Conservation (phyloP, 257 asterid genomes). For the Galeopsis tetrahit region DNA sequence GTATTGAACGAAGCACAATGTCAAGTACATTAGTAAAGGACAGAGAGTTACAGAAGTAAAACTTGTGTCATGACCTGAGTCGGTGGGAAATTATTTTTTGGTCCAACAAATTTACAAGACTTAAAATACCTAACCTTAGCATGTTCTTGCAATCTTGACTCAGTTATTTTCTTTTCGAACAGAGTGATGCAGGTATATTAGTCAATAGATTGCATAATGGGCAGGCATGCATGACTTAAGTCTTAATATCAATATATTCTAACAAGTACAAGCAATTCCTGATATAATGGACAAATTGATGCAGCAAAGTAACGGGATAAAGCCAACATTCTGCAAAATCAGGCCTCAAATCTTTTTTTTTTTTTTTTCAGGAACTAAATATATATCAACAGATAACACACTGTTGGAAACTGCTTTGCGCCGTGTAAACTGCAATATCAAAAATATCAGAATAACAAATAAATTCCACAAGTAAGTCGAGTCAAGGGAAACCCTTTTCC, state of each 20-base stretch:
- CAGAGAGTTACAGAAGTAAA: neutral
- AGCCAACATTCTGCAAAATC: neutral
- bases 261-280: neutral
- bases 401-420: too few relatives aligned
- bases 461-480: too few relatives aligned
- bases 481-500: too few relatives aligned
- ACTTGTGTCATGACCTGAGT: neutral
- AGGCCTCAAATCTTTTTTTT: neutral
- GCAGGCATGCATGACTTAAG: neutral
- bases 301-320: constrained; percentile 3
- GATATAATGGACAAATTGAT: neutral
- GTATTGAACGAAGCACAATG: too few relatives aligned
- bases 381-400: constrained; percentile 3
- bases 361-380: constrained; percentile 15
- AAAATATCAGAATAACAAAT: too few relatives aligned
- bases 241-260: too few relatives aligned
- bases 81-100: neutral
- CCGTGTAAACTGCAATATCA: too few relatives aligned
- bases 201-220: constrained; percentile 1
- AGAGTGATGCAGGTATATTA: constrained; percentile 13
- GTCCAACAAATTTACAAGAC: neutral
- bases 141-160: neutral
- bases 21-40: neutral
- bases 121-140: constrained; percentile 4
- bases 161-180: neutral